phyloP scores from a whole-genome alignment of 306 rosid species.

The Macrotyloma uniflorum region DNA sequence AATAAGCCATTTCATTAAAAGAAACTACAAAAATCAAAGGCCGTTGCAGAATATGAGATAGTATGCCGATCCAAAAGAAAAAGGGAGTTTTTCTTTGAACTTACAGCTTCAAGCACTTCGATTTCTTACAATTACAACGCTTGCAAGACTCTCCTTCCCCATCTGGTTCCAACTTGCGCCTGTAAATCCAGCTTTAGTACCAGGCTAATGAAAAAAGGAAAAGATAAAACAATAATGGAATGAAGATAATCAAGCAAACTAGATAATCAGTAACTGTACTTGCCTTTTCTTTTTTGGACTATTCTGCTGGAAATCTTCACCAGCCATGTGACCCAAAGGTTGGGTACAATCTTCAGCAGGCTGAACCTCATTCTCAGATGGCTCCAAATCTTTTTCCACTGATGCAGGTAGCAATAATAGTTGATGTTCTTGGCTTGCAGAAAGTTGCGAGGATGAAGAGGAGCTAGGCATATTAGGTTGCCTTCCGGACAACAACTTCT shows the following conservation, averaged over 20 bases:
- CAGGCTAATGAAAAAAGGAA: conserved; percentile 36
- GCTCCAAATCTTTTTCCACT: conserved; percentile 56
- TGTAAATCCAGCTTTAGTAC: conserved; percentile 48
- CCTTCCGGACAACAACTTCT: conserved; percentile 55
- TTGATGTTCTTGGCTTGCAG: conserved; percentile 56
- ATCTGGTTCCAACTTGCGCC: conserved; percentile 62
- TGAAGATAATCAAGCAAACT: conserved; percentile 4
- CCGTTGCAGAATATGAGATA: conserved; percentile 8
- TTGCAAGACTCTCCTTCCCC: conserved; percentile 75
- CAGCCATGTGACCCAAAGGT: conserved; percentile 46
- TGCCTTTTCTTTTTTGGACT: conserved; percentile 88
- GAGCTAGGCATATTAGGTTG: conserved; percentile 51
- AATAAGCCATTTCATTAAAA: not conserved
- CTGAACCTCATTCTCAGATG: conserved; percentile 52
- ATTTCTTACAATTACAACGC: conserved; percentile 92
- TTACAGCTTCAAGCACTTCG: conserved; percentile 95
- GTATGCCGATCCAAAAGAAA: not conserved
- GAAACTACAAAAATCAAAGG: conserved; percentile 3
- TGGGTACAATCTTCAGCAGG: conserved; percentile 63
- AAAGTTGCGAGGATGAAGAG: conserved; percentile 44
- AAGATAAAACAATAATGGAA: not conserved
- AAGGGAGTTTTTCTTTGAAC: conserved; percentile 38
- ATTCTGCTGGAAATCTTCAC: conserved; percentile 70
- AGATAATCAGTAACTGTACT: conserved; percentile 33
- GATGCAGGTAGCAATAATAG: conserved; percentile 43